Evolutionary conservation across 2,329 filamentous ascomycete species (phyloP).

Genomic region (Epichloe aotearoae): DNA sequence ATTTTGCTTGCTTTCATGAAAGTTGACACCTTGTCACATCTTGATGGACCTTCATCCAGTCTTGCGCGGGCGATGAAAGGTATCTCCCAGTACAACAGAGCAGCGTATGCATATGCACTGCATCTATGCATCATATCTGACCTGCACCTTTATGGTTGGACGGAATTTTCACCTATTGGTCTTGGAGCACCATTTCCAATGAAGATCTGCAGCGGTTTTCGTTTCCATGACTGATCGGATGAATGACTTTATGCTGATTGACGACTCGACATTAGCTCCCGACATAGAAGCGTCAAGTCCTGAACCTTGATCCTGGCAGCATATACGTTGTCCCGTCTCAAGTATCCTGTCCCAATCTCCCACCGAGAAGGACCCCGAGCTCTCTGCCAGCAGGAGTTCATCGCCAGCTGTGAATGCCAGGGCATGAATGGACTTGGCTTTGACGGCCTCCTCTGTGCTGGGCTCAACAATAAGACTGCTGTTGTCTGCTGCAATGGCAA

Average conservation of each 20-base stretch:
- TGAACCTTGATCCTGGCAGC: conserved; percentile 33
- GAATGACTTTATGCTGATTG: conserved; percentile 40
- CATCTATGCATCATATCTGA: neutral
- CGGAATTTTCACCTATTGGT: neutral
- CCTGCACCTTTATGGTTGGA: neutral
- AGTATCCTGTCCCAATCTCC: conserved; percentile 63
- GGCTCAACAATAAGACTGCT: conserved; percentile 43
- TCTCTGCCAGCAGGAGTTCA: conserved; percentile 65
- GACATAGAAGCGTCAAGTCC: conserved; percentile 31
- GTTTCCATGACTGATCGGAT: conserved; percentile 47
- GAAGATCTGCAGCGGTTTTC: conserved; percentile 38
- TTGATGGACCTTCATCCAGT: neutral
- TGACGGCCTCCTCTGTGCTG: conserved; percentile 45
- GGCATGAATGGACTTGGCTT: conserved; percentile 63
- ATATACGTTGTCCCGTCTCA: conserved; percentile 50
- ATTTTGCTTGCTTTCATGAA: neutral
- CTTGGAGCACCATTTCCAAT: conserved; percentile 38
- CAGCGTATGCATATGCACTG: neutral
- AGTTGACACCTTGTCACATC: neutral
- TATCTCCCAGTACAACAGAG: neutral
- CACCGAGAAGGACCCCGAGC: conserved; percentile 64
- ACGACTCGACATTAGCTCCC: conserved; percentile 29
- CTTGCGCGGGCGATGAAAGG: neutral
- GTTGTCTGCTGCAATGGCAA: conserved; percentile 40
- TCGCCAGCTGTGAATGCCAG: conserved; percentile 66